Evolutionary conservation across 2,329 filamentous ascomycete genomes (phyloP).

Genomic region (Colletotrichum phormii): DNA sequence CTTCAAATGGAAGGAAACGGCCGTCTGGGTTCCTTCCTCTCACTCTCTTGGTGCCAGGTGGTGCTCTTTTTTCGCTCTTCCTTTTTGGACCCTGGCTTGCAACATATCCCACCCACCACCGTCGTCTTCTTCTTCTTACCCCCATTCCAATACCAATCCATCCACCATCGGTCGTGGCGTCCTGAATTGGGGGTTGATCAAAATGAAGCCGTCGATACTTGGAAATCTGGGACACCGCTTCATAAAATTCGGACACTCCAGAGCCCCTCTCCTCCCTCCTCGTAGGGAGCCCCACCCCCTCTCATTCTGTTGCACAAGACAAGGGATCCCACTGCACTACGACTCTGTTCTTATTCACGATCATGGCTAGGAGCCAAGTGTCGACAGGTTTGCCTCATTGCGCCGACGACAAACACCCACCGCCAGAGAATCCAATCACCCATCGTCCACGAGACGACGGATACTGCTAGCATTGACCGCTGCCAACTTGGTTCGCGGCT

Average conservation of each 20-base stretch:
- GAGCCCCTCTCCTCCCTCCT: not conserved
- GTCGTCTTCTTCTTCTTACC: not conserved
- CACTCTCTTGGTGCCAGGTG: not conserved
- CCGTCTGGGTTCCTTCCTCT: slow-evolving; percentile 11
- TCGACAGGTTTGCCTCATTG: slow-evolving; percentile 25
- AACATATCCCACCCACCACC: not conserved
- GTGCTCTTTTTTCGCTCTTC: slow-evolving; percentile 2
- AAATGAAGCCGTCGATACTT: not conserved
- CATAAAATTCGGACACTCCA: not conserved
- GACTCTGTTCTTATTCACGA: slow-evolving; percentile 17
- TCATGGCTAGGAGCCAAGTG: not conserved
- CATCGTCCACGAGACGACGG: not conserved
- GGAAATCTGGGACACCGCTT: not conserved
- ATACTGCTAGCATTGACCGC: slow-evolving; percentile 5
- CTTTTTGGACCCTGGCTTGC: not conserved
- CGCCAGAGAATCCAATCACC: slow-evolving; percentile 7
- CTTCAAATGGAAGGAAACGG: slow-evolving; percentile 30
- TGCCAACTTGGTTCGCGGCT: not conserved
- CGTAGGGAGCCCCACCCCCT: not conserved
- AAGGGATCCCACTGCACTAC: slow-evolving; percentile 15
- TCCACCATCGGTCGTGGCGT: not conserved
- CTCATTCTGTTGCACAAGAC: slow-evolving; percentile 18
- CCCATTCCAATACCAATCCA: not conserved
- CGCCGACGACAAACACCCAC: slow-evolving; percentile 10
- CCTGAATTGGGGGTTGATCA: not conserved